These are phyloP conservation scores for Phascolomyces articulosus DNA, from an alignment of 371 early-diverging fungal species.

Conservation along the genomic window DNA sequence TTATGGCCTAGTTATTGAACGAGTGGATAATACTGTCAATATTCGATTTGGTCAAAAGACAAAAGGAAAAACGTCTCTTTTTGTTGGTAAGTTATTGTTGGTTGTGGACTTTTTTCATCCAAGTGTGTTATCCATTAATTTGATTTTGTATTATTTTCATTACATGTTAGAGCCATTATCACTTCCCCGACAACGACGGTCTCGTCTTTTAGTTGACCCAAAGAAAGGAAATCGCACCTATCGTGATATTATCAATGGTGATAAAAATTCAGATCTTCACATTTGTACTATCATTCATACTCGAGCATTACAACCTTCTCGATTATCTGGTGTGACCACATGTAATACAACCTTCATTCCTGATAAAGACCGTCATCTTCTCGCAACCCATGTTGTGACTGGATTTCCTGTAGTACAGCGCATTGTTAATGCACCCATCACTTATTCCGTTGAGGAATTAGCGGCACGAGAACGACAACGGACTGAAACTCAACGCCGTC, in stretches of 20 bases:
- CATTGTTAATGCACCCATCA: not conserved
- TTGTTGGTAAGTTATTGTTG: constrained; percentile 28
- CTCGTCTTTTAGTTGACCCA: constrained; percentile 35
- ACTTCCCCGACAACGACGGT: constrained; percentile 29
- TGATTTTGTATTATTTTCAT: no score
- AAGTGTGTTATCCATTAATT: no score
- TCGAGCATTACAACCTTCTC: not conserved
- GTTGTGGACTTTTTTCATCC: no score
- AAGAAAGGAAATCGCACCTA: constrained; percentile 32
- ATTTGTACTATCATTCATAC: not conserved
- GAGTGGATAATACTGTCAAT: constrained; percentile 16
- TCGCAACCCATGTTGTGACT: not conserved
- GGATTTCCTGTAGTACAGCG: not conserved
- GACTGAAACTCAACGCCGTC: not conserved
- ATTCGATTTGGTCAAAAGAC: constrained; percentile 39
- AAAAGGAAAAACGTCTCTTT: constrained; percentile 22
- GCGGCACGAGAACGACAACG: constrained; percentile 12
- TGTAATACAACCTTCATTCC: not conserved
- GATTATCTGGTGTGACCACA: not conserved
- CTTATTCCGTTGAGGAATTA: not conserved
- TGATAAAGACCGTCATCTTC: not conserved
- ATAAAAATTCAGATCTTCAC: not conserved
- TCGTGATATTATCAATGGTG: constrained; percentile 31
- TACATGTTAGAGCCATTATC: constrained; percentile 39
- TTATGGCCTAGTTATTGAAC: constrained; percentile 38